Percentiles rank a stretch among this genome's conserved stretches.
phyloP scores from a whole-genome alignment of 768 basidiomycete genomes.

The Lepiota brunneoincarnata region DNA sequence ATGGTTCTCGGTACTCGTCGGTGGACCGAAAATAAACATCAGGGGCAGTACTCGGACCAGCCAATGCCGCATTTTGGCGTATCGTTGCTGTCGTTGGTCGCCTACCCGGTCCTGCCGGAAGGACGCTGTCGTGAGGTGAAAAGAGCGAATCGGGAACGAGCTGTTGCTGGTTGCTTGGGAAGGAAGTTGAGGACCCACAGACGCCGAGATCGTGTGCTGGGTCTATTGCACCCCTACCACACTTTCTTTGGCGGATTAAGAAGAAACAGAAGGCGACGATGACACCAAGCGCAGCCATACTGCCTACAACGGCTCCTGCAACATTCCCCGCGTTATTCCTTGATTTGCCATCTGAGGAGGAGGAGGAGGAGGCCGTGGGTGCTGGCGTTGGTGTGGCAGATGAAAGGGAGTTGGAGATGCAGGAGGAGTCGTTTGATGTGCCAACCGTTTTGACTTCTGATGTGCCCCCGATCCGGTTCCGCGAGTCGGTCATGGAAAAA shows the following conservation, averaged over 20 bases:
- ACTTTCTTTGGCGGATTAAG: too few species aligned
- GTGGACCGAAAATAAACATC: neutral
- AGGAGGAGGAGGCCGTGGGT: neutral
- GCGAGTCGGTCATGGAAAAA: conserved; percentile 24
- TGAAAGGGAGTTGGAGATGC: conserved; percentile 10
- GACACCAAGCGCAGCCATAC: too few species aligned
- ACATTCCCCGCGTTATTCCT: neutral
- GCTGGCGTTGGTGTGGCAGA: conserved; percentile 7
- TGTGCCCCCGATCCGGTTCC: conserved; percentile 22
- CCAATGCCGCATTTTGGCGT: too few species aligned
- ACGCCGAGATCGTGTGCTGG: too few species aligned
- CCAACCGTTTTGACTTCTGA: conserved; percentile 19
- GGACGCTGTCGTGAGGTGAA: neutral
- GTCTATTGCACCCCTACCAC: too few species aligned
- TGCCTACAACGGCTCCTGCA: neutral
- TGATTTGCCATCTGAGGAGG: neutral
- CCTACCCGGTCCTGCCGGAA: neutral
- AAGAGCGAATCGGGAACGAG: too few species aligned
- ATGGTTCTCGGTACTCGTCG: neutral
- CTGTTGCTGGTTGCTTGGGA: too few species aligned
- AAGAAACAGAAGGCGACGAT: too few species aligned
- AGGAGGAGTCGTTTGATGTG: conserved; percentile 20
- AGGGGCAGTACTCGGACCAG: too few species aligned
- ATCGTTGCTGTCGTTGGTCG: too few species aligned
- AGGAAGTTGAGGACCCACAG: too few species aligned